Evolutionary conservation across 2,329 filamentous ascomycete species (phyloP), one percentile per base, ranked within the genome.

Genomic region (Cercospora citrullina): DNA sequence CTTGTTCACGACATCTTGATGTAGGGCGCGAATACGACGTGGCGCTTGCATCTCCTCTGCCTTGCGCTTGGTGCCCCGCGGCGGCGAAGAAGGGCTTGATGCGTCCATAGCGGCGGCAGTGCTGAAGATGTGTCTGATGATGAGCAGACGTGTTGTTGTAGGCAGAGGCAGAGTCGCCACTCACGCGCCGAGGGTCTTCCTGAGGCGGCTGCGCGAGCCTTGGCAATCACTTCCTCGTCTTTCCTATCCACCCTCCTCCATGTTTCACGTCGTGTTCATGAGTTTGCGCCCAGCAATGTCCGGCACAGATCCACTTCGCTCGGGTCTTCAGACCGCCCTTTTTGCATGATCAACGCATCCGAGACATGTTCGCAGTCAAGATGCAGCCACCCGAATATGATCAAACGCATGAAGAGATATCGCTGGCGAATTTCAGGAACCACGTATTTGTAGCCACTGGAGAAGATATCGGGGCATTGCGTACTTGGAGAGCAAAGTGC

Each of bases 1-100:
- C 80, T 98, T 99, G 84, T 98, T 99, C 72, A 99, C 91, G 23
- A 99, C 95, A 81, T 95, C 91, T 71, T 91, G 89, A 75, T 96
- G 92, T 28, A 99, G 86, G 14, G 94, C 91, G 89, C 96, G 80
- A 73, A 87, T 87, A 31, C 83, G 77, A 62, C 81, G 79, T 45
- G 79, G 80, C 28, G 79, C 75, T n/a, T 77, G 75, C 39, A 75
- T 71, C 59, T 76, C 74, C 61, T 76, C 74, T 6, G 75, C 77
- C 65, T 77, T 79, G 45, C 77, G 76, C 68, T 79, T 79, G 12
- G 69, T 76, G 6, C 77, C 77, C 18, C 75, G 76, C 8, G 73
- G 71, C 67, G 75, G 75, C 60, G 75, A 72, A 26, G 69, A 67
- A 18, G 71, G 18, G 39, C 45, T 53, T 31, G 63, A 51, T 21